Percentiles rank a stretch among this genome's conserved stretches.
Evolutionary conservation across 768 basidiomycete genomes (phyloP).

Genomic region (Mycena filopes): DNA sequence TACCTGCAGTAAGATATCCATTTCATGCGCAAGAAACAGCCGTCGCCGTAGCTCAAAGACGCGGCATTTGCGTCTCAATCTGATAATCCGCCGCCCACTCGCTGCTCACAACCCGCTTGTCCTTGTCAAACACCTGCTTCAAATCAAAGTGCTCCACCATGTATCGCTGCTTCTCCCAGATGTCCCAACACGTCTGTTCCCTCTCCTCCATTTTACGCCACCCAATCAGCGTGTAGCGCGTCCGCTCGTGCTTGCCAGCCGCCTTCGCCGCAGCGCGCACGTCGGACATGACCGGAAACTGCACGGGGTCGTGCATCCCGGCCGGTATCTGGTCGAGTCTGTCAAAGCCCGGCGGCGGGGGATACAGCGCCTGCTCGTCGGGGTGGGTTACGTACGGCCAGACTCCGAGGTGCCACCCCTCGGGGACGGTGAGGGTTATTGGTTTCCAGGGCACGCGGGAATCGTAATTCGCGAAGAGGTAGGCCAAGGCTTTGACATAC

Average conservation of each 20-base stretch:
- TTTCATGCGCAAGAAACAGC: no score
- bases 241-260: background rate
- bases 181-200: no score
- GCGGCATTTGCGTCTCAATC: no score
- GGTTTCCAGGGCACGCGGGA: background rate
- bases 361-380: no score
- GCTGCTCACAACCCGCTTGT: background rate
- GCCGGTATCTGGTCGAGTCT: no score
- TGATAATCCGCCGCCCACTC: background rate
- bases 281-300: no score
- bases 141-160: background rate
- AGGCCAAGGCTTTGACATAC: background rate
- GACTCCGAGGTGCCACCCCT: background rate
- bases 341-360: no score
- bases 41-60: no score
- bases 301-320: no score
- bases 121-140: background rate
- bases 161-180: background rate
- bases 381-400: background rate
- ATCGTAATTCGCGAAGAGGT: background rate
- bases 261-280: background rate
- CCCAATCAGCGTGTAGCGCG: background rate
- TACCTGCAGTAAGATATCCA: no score
- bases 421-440: background rate
- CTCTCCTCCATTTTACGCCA: background rate